A percentile compares a stretch with the other conserved stretches of the same genome.
These are phyloP conservation scores for Erysimum cheiri DNA, from an alignment of 441 rosid species.

Conservation along the genomic window DNA sequence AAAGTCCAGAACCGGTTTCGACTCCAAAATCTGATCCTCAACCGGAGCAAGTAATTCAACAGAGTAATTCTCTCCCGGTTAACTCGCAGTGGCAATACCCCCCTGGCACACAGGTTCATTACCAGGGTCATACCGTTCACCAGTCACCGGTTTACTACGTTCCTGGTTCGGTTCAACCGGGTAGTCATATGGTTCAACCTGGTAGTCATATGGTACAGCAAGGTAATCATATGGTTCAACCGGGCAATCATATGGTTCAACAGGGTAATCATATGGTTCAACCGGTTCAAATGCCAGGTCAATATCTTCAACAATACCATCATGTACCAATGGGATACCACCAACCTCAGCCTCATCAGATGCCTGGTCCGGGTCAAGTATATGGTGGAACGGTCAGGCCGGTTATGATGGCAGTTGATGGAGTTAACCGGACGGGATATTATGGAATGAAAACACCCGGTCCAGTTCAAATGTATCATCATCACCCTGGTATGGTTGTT, in stretches of 20 bases:
- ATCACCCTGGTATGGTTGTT: slow-evolving; percentile 56
- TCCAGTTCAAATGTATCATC: slow-evolving; percentile 54
- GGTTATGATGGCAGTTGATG: slow-evolving; percentile 58
- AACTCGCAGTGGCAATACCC: slow-evolving; percentile 63
- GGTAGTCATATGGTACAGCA: slow-evolving; percentile 43
- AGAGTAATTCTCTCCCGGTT: slow-evolving; percentile 48
- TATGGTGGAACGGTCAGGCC: slow-evolving; percentile 57
- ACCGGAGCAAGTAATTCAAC: slow-evolving; percentile 51
- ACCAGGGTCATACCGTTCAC: slow-evolving; percentile 44
- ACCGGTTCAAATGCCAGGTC: slow-evolving; percentile 51
- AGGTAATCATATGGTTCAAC: slow-evolving; percentile 41
- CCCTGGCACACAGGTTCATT: slow-evolving; percentile 51
- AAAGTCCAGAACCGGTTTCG: slow-evolving; percentile 50
- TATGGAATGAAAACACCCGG: slow-evolving; percentile 66
- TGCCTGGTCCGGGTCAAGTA: slow-evolving; percentile 61
- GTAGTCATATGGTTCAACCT: slow-evolving; percentile 52
- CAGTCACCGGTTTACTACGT: slow-evolving; percentile 73
- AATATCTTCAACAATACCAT: slow-evolving; percentile 58
- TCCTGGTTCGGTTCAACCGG: slow-evolving; percentile 53
- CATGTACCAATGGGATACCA: slow-evolving; percentile 73
- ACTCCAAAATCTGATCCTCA: slow-evolving; percentile 41
- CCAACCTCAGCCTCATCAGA: slow-evolving; percentile 53
- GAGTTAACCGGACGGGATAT: slow-evolving; percentile 60
- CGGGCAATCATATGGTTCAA: slow-evolving; percentile 41
- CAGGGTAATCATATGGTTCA: slow-evolving; percentile 49